A percentile compares a stretch with the other conserved stretches of the same genome.
Evolutionary conservation across 1,139 yeast species (phyloP).

Genomic region (Taphrina communis): DNA sequence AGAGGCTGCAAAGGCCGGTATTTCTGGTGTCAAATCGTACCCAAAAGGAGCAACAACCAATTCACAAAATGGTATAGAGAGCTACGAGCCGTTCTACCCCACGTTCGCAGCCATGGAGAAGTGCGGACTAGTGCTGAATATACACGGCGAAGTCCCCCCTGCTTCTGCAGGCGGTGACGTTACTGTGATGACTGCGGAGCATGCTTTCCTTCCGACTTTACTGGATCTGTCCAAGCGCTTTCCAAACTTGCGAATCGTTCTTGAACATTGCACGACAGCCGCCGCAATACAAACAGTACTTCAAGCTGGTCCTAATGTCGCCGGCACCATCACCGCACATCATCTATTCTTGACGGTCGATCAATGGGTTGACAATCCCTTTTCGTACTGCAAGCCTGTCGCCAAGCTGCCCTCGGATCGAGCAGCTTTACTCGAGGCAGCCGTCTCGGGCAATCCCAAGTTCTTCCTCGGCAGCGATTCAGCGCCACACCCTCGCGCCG

Average conservation of each 20-base stretch:
- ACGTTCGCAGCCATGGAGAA: slow-evolving; percentile 85
- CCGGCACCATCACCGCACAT: slow-evolving; percentile 95
- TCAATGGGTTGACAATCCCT: slow-evolving; percentile 95
- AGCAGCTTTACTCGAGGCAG: slow-evolving; percentile 80
- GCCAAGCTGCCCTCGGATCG: slow-evolving; percentile 90
- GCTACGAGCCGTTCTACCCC: slow-evolving; percentile 85
- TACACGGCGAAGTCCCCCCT: slow-evolving; percentile 95
- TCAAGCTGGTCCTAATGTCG: slow-evolving; percentile 73
- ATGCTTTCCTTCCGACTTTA: slow-evolving; percentile 89
- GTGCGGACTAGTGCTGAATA: slow-evolving; percentile 74
- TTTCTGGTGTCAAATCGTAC: slow-evolving; percentile 83
- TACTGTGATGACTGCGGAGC: slow-evolving; percentile 92
- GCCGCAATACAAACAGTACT: slow-evolving; percentile 82
- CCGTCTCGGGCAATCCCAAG: slow-evolving; percentile 88
- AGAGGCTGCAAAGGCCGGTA: slow-evolving; percentile 74
- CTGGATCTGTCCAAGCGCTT: slow-evolving; percentile 76
- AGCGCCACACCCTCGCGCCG: slow-evolving; percentile 89
- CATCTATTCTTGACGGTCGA: slow-evolving; percentile 87
- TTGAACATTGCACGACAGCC: slow-evolving; percentile 93
- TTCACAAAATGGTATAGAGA: slow-evolving; percentile 89
- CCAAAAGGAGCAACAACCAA: slow-evolving; percentile 99
- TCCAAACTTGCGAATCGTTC: slow-evolving; percentile 82
- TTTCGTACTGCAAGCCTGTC: slow-evolving; percentile 95
- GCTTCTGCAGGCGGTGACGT: slow-evolving; percentile 58
- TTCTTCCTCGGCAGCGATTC: slow-evolving; percentile 97